These are phyloP conservation scores for Microstroma glucosiphilum DNA, from an alignment of 1,284 basidiomycete genomes.

Conservation along the genomic window DNA sequence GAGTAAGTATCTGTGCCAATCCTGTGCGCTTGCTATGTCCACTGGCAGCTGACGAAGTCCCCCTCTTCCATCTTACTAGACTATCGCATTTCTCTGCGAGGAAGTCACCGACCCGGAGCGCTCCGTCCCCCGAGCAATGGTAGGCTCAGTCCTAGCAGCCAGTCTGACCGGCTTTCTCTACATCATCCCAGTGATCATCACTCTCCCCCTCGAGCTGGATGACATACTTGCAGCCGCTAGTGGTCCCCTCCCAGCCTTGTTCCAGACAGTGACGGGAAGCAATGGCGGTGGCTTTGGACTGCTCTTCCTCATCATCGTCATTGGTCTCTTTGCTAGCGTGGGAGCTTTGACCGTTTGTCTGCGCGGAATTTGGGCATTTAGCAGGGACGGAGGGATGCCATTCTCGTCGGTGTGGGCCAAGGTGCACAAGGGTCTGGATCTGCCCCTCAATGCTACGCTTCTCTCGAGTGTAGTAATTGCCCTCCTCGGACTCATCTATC, in stretches of 20 bases:
- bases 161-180: conserved; percentile 54
- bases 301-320: conserved; percentile 54
- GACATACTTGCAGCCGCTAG: conserved; percentile 52
- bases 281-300: conserved; percentile 53
- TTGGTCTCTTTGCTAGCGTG: conserved; percentile 54
- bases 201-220: conserved; percentile 52
- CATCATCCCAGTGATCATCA: conserved; percentile 54
- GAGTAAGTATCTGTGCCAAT: conserved; percentile 46
- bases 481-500: conserved; percentile 51
- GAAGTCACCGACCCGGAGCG: conserved; percentile 50
- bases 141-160: conserved; percentile 53
- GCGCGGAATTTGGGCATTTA: conserved; percentile 54
- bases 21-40: no score
- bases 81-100: conserved; percentile 50
- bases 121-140: conserved; percentile 36
- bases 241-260: conserved; percentile 54
- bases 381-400: conserved; percentile 52
- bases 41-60: background rate
- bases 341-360: conserved; percentile 54
- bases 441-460: conserved; percentile 52
- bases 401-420: conserved; percentile 49
- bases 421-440: conserved; percentile 51
- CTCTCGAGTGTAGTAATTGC: conserved; percentile 52
- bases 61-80: conserved; percentile 53
- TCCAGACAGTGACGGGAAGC: conserved; percentile 53